Conservation (phyloP, 2,329 filamentous ascomycete species). For the Venturia pyrina region DNA sequence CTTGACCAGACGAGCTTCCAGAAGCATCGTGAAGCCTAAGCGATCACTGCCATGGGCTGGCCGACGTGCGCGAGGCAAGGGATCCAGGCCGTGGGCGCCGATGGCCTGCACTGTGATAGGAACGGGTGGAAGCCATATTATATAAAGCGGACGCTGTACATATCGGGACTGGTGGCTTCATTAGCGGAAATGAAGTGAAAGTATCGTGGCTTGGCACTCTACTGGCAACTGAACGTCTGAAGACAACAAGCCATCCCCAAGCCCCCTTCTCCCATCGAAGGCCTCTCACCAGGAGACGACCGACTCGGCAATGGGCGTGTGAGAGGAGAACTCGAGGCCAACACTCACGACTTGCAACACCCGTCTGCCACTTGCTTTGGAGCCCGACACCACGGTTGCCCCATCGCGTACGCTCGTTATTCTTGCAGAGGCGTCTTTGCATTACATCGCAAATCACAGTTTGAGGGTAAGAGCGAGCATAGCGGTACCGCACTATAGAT, state of each 20-base stretch:
- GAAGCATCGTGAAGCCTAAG: background rate
- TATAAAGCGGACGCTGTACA: background rate
- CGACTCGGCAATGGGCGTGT: background rate
- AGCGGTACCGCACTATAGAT: background rate
- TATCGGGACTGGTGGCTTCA: background rate
- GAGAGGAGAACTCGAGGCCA: background rate
- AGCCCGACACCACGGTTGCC: background rate
- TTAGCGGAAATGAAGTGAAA: background rate
- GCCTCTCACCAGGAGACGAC: background rate
- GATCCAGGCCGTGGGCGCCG: too few relatives aligned
- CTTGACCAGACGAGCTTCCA: background rate
- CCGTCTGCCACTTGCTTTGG: background rate
- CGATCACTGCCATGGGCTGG: background rate
- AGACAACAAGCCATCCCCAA: background rate
- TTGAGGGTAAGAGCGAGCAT: constrained; percentile 4
- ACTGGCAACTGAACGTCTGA: background rate
- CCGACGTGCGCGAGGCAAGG: background rate
- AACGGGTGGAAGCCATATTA: background rate
- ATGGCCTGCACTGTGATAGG: too few relatives aligned
- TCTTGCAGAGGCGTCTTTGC: background rate
- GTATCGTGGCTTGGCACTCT: background rate
- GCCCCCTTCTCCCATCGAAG: background rate
- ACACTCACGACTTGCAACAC: background rate
- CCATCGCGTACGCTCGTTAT: background rate
- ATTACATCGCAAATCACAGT: background rate